These are phyloP conservation scores for Aspergillus carlsbadensis DNA, from an alignment of 495 filamentous ascomycete species.

Conservation along the genomic window DNA sequence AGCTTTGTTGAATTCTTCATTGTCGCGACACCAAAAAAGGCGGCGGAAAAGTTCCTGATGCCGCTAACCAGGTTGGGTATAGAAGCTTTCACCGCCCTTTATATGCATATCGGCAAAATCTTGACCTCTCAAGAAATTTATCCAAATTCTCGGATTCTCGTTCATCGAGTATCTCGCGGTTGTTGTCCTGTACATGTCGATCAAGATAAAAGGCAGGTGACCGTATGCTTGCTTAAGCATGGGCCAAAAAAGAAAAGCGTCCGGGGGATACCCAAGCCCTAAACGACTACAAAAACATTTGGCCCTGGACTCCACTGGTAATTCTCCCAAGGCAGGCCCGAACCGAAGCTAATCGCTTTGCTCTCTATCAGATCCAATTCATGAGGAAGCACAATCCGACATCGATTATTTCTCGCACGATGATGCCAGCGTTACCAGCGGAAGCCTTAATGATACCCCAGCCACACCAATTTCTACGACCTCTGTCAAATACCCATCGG, in stretches of 20 bases:
- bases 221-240: slow-evolving; percentile 18
- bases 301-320: slow-evolving; percentile 32
- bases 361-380: slow-evolving; percentile 36
- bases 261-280: slow-evolving; percentile 19
- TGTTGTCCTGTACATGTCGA: not conserved
- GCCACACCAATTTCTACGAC: slow-evolving; percentile 53
- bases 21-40: slow-evolving; percentile 31
- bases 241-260: slow-evolving; percentile 33
- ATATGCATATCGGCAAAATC: slow-evolving; percentile 33
- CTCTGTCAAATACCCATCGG: slow-evolving; percentile 60
- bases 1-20: slow-evolving; percentile 20
- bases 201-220: not conserved
- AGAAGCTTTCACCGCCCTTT: slow-evolving; percentile 32
- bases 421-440: slow-evolving; percentile 28
- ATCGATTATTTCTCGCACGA: slow-evolving; percentile 33
- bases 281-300: slow-evolving; percentile 31
- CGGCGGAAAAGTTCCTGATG: slow-evolving; percentile 40
- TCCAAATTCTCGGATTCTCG: slow-evolving; percentile 7
- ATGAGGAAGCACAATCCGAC: slow-evolving; percentile 41
- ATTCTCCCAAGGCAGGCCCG: not conserved
- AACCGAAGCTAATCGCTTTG: slow-evolving; percentile 5
- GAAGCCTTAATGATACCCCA: slow-evolving; percentile 48
- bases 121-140: slow-evolving; percentile 22
- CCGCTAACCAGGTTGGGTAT: slow-evolving; percentile 32
- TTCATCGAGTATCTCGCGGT: not conserved